Conservation (phyloP, 1,284 basidiomycete genomes). For the Cerioporus squamosus region DNA sequence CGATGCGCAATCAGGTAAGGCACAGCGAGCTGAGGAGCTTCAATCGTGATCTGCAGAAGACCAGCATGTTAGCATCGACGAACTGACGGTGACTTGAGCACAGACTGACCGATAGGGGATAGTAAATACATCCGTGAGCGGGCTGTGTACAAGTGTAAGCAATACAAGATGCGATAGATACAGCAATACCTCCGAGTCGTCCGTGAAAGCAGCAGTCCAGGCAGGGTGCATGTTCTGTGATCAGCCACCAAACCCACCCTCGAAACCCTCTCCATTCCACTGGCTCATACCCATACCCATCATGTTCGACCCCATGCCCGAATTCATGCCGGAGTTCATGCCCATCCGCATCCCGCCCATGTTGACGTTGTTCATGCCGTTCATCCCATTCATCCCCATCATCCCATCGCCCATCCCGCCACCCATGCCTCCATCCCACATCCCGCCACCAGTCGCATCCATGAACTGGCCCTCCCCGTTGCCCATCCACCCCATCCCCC, state of each 20-base stretch:
- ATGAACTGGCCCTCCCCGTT: constrained; percentile 29
- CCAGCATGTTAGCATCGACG: too few species aligned
- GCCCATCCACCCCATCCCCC: constrained; percentile 35
- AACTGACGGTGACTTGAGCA: too few species aligned
- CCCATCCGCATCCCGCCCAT: constrained; percentile 37
- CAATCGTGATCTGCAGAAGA: too few species aligned
- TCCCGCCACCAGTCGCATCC: constrained; percentile 22
- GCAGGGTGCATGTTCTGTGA: background rate
- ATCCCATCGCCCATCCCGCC: constrained; percentile 35
- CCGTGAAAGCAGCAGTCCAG: background rate
- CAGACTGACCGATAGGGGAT: background rate
- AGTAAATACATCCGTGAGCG: background rate
- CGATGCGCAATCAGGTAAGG: too few species aligned
- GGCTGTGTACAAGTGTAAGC: background rate
- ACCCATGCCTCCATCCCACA: constrained; percentile 31
- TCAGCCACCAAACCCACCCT: constrained; percentile 23
- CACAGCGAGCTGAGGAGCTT: too few species aligned
- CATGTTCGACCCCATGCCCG: constrained; percentile 24
- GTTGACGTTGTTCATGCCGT: constrained; percentile 44
- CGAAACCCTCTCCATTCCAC: constrained; percentile 29
- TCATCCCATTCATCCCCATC: constrained; percentile 43
- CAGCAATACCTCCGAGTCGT: background rate
- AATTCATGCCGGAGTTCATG: constrained; percentile 27
- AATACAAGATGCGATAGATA: background rate
- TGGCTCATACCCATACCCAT: constrained; percentile 26